phyloP scores from a whole-genome alignment of 2,329 filamentous ascomycete genomes.

The Ramularia endophylla region DNA sequence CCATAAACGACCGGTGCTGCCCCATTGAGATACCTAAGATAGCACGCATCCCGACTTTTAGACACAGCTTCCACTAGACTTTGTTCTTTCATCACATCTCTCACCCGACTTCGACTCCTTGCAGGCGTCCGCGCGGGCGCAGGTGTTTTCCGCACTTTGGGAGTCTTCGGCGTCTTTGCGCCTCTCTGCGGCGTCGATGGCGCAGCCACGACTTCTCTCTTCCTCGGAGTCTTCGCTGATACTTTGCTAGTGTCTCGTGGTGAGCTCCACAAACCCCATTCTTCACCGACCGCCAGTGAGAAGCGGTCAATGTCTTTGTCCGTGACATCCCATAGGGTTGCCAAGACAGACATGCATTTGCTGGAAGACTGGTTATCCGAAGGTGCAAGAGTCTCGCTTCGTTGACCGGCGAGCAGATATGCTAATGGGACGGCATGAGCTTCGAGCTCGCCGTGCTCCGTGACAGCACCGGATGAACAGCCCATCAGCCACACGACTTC shows the following conservation, averaged over 20 bases:
- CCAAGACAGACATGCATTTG: conserved; percentile 65
- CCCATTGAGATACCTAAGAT: conserved; percentile 85
- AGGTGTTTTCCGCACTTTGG: conserved; percentile 28
- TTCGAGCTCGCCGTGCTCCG: conserved; percentile 80
- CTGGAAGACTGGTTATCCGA: not conserved
- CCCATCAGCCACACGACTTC: conserved; percentile 76
- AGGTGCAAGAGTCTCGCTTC: not conserved
- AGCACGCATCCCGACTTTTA: conserved; percentile 68
- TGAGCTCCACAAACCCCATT: conserved; percentile 66
- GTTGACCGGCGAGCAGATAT: conserved; percentile 78
- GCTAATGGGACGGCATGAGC: conserved; percentile 85
- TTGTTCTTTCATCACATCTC: conserved; percentile 34
- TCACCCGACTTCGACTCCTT: conserved; percentile 22
- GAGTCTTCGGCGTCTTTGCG: conserved; percentile 30
- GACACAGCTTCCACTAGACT: conserved; percentile 74
- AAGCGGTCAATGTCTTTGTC: conserved; percentile 97
- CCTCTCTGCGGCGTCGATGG: conserved; percentile 25
- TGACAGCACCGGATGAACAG: conserved; percentile 78
- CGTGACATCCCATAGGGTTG: conserved; percentile 96
- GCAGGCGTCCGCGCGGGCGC: conserved; percentile 25
- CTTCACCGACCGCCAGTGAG: conserved; percentile 68
- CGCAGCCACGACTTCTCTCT: conserved; percentile 18
- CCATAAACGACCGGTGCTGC: conserved; percentile 93
- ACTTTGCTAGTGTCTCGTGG: conserved; percentile 15
- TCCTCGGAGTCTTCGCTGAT: conserved; percentile 25